Percentiles rank a stretch among this genome's conserved stretches.
Evolutionary conservation across 1,139 yeast genomes (phyloP).

Genomic region (Saccharomyces pastorianus): DNA sequence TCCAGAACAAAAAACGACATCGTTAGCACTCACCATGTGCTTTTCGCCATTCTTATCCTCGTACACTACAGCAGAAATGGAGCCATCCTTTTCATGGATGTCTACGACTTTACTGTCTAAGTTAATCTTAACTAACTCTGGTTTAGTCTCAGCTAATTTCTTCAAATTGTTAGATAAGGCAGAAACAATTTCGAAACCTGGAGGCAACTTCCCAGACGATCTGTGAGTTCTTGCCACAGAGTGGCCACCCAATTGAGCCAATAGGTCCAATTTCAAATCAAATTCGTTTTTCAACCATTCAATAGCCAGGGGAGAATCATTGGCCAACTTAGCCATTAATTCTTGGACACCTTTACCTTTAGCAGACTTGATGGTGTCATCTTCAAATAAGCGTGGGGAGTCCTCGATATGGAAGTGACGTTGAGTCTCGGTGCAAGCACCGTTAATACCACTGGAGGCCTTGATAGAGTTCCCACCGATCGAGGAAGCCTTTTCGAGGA

Average conservation of each 20-base stretch:
- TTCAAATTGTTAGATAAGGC: conserved; percentile 50
- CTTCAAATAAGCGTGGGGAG: conserved; percentile 48
- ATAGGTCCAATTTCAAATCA: conserved; percentile 52
- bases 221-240: conserved; percentile 69
- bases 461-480: conserved; percentile 74
- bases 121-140: conserved; percentile 44
- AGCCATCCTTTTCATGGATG: conserved; percentile 33
- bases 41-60: conserved; percentile 32
- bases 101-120: conserved; percentile 52
- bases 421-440: conserved; percentile 61
- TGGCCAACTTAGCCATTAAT: conserved; percentile 30
- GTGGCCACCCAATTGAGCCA: conserved; percentile 68
- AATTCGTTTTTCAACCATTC: conserved; percentile 65
- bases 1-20: conserved; percentile 69
- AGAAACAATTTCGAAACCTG: conserved; percentile 73
- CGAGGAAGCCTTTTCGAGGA: conserved; percentile 56
- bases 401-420: conserved; percentile 43
- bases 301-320: conserved; percentile 52
- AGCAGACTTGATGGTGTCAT: conserved; percentile 62
- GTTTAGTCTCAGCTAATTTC: conserved; percentile 40
- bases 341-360: conserved; percentile 52
- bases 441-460: conserved; percentile 80
- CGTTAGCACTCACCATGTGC: conserved; percentile 28
- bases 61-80: conserved; percentile 44
- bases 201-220: conserved; percentile 52